Conservation (phyloP, 768 basidiomycete species). For the Boletus barrowsii region DNA sequence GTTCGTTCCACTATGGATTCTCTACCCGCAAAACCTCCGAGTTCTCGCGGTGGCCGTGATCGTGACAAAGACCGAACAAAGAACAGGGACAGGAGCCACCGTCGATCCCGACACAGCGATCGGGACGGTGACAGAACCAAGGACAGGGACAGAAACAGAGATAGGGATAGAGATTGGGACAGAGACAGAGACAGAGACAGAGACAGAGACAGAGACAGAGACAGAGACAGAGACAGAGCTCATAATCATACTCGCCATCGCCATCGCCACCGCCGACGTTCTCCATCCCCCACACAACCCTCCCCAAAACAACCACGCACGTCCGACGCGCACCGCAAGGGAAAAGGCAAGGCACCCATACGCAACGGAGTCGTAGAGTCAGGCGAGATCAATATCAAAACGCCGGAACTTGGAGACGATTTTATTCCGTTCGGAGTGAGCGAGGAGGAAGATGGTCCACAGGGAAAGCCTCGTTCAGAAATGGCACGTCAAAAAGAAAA, state of each 20-base stretch:
- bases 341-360: too few species aligned
- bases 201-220: neutral
- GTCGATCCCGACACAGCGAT: conserved; percentile 7
- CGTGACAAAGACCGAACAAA: conserved; percentile 11
- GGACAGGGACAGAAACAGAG: neutral
- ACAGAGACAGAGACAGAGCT: neutral
- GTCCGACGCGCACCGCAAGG: conserved; percentile 13
- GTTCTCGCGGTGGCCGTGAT: conserved; percentile 15
- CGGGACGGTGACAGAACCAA: conserved; percentile 2
- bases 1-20: conserved; percentile 12
- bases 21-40: conserved; percentile 17
- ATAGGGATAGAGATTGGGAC: neutral
- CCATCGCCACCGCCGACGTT: conserved; percentile 9
- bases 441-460: conserved; percentile 10
- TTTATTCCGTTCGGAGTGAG: too few species aligned
- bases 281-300: conserved; percentile 13
- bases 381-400: too few species aligned
- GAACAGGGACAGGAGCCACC: conserved; percentile 6
- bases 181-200: neutral
- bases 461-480: conserved; percentile 14
- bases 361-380: too few species aligned
- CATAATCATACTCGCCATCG: neutral
- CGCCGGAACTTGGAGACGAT: too few species aligned
- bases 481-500: conserved; percentile 19
- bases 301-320: conserved; percentile 19